Base-by-base conservation (phyloP, 2,329 filamentous ascomycete species). In the Raffaelea arxii region DNA sequence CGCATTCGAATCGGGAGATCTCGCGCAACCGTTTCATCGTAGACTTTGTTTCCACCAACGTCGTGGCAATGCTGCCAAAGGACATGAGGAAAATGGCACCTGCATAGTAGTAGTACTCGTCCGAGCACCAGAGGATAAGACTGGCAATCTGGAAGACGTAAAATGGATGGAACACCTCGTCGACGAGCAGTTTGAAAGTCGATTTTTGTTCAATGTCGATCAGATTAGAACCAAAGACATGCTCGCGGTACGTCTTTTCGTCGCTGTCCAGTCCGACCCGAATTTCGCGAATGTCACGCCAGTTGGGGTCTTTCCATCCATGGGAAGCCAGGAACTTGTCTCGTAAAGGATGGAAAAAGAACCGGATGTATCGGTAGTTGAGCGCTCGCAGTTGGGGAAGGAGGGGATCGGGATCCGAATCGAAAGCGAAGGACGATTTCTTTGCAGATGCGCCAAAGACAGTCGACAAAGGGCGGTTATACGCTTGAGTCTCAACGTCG, bases 121-220 rank as follows among this genome's bases (percentile, higher is more conserved):
- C 92, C 55, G 96, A 61, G 10, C 91, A 96, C 92, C 92, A 98
- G 4, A 98, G 77, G 36, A 94, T 66, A 54, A 98, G 71, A 69
- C 92, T 97, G 41, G 90, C 91, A 57, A 97, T 83, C 65, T 98
- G 92, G 61, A 98, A 98, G 47, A 98, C 84, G 62, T 98, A 98
- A 62, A 98, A 98, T 0, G 92, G 94, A 60, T 98, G 92, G 58
- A 98, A 89, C 19, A 87, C 89, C 69, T 98, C 92, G 56, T 98
- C 91, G 19, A 95, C 73, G 14, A 98, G 72, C 41, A 98, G 77
- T 58, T 94, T 86, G 1, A 79, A 74, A 16, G 84, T 76, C 2
- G 86, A 82, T 66, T 96, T 98, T 59, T 96, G 83, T 57, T 94
- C 80, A 55, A 98, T 94, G 52, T 96, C 86, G 54, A 98, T 95